Evolutionary conservation across 305 asterid species (phyloP).

Genomic region (Solanum hybrid): DNA sequence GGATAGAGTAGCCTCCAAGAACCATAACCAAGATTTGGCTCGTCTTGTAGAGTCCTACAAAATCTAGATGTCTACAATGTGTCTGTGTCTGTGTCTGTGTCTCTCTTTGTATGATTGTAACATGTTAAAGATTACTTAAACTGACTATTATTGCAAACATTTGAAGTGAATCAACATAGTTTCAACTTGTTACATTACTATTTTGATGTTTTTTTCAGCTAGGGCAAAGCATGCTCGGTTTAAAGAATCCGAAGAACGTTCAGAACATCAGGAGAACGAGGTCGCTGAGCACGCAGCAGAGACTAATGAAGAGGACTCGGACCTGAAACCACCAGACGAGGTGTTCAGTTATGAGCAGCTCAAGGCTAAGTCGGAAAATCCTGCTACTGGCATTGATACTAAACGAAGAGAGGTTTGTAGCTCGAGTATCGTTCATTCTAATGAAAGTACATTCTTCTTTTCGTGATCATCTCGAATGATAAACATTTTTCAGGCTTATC

Average conservation of each 20-base stretch:
- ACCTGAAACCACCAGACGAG: slow-evolving; percentile 20
- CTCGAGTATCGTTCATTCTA: background rate
- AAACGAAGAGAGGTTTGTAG: slow-evolving; percentile 54
- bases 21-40: background rate
- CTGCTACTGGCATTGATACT: slow-evolving; percentile 46
- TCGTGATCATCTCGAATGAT: background rate
- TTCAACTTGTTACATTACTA: background rate
- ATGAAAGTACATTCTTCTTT: background rate
- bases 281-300: slow-evolving; percentile 22
- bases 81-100: background rate
- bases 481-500: slow-evolving; percentile 42
- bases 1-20: background rate
- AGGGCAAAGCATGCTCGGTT: slow-evolving; percentile 24
- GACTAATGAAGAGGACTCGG: slow-evolving; percentile 27
- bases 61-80: background rate
- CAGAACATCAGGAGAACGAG: slow-evolving; percentile 28
- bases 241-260: slow-evolving; percentile 28
- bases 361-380: slow-evolving; percentile 54
- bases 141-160: background rate
- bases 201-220: slow-evolving; percentile 22
- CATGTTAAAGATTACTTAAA: background rate
- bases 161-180: background rate
- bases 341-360: slow-evolving; percentile 45
- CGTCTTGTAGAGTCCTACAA: background rate
- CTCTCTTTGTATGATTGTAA: background rate